Base-by-base conservation (phyloP, 805 yeast species). In the Schwanniomyces sp. region DNA sequence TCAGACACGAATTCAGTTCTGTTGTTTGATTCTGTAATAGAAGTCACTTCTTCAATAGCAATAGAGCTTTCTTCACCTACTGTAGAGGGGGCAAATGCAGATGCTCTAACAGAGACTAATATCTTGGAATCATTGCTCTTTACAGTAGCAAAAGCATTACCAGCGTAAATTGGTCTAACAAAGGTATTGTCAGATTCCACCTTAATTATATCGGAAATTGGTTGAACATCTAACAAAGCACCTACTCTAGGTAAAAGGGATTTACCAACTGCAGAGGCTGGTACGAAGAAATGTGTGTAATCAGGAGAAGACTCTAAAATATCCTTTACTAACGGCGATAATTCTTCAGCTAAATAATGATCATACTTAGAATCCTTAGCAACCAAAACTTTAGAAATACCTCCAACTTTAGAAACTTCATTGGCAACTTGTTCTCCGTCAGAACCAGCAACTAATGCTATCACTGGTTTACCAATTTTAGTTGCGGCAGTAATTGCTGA, bases 111-210 rank as follows among this genome's bases (percentile, higher is more conserved):
- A n/a, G 96, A 86, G 10, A 88, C 71, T 50, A 92, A 70, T 44
- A 88, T 77, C 52, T 80, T 73, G 4, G 75, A 64, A 59, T 92
- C 97, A 21, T 64, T 74, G 21, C 89, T 75, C 64, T 83, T 80
- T 43, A 94, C 88, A 2, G 96, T 91, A 36, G 89, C 80, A 49
- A 89, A 73, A 5, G 95, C 96, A 68, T 94, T 94, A 42, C 99
- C 99, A 17, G 99, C 98, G 64, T 88, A 94, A 34, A 92, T 90
- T 40, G 98, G 97, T 66, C 98, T 85, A 34, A 86, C 84, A 67
- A 92, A 94, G 7, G 94, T 86, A 51, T 78, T 80, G 14, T 80
- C 75, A 44, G 81, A 72, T 53, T 79, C 80, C 34, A 92, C 85
- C 59, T 80, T 79, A 55, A 79, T 80, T 48, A 94, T 78, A 62